Percentiles rank a stretch among this genome's conserved stretches.
Conservation (phyloP, 352 stramenopile genomes). For the Saprolegnia parasitica region DNA sequence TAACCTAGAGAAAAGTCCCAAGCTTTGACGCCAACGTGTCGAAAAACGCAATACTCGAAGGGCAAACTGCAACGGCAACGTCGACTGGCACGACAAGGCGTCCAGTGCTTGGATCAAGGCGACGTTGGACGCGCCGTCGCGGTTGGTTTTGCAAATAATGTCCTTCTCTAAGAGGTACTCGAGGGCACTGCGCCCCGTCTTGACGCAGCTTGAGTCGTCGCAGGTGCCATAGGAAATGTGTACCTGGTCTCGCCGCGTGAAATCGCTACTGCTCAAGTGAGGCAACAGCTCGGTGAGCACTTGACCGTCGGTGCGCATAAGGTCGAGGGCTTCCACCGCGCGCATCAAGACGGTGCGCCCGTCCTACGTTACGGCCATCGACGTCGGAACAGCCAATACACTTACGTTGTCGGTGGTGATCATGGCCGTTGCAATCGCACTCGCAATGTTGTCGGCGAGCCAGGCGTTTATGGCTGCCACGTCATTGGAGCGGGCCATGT, state of each 20-base stretch:
- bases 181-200: not conserved
- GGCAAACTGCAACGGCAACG: too few species aligned
- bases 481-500: not conserved
- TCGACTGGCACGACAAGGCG: not conserved
- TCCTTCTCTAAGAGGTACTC: not conserved
- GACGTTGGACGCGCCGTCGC: not conserved
- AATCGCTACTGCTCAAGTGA: too few species aligned
- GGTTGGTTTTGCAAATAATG: not conserved
- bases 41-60: too few species aligned
- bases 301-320: not conserved
- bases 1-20: too few species aligned
- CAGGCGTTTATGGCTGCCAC: not conserved
- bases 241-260: not conserved
- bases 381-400: not conserved
- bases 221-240: not conserved
- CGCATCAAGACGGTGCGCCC: slow-evolving; percentile 6
- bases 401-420: not conserved
- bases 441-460: not conserved
- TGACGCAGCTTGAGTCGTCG: not conserved
- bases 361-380: not conserved
- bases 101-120: not conserved
- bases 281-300: not conserved
- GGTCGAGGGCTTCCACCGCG: not conserved
- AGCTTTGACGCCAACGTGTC: too few species aligned
- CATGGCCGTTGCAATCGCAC: not conserved